phyloP scores from a whole-genome alignment of 441 rosid genomes.

The Populus hybrid region DNA sequence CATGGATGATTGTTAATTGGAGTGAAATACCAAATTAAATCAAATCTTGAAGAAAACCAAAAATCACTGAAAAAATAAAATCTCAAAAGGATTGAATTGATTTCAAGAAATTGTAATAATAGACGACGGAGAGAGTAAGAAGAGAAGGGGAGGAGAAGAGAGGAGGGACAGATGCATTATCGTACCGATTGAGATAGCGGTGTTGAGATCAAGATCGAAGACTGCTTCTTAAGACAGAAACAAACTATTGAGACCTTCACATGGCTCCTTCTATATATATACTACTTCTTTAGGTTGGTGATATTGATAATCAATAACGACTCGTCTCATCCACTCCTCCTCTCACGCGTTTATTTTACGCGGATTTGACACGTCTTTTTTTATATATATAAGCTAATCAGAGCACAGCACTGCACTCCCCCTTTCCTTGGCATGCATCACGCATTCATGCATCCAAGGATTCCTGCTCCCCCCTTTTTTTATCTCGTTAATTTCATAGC shows the following conservation, averaged over 20 bases:
- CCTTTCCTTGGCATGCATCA: too few species aligned
- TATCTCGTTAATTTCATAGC: too few species aligned
- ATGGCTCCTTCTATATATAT: background rate
- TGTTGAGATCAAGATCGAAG: background rate
- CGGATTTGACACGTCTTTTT: slow-evolving; percentile 8
- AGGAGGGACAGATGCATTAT: background rate
- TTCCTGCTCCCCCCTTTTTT: too few species aligned
- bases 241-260: background rate
- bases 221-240: background rate
- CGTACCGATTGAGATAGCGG: background rate
- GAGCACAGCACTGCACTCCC: too few species aligned
- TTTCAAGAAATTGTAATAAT: too few species aligned
- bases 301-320: background rate
- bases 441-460: too few species aligned
- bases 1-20: too few species aligned
- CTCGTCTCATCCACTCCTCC: background rate
- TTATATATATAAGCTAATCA: too few species aligned
- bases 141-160: background rate
- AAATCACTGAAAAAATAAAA: too few species aligned
- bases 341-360: slow-evolving; percentile 9
- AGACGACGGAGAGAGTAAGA: background rate
- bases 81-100: too few species aligned
- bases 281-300: background rate
- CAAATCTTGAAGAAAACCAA: too few species aligned
- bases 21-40: too few species aligned